These are phyloP conservation scores for Albizia julibrissin DNA, from an alignment of 306 rosid species.

Conservation along the genomic window DNA sequence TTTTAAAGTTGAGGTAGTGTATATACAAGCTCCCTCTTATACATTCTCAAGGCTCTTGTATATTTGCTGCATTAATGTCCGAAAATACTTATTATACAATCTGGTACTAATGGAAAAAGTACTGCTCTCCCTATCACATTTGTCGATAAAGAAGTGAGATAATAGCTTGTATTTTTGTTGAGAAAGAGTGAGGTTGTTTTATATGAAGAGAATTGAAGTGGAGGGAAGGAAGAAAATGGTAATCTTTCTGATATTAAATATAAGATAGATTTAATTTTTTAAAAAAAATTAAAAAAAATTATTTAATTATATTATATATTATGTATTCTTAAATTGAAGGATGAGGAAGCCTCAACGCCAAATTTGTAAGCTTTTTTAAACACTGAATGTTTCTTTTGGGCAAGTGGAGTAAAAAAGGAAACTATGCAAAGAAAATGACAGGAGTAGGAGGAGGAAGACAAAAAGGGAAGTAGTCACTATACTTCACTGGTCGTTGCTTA, in stretches of 20 bases:
- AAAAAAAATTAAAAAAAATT: accelerated
- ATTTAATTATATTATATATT: too few relatives aligned
- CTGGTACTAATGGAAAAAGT: too few relatives aligned
- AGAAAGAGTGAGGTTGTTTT: not conserved
- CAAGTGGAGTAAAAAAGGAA: conserved; percentile 41
- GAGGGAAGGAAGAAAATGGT: not conserved
- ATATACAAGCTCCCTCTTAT: too few relatives aligned
- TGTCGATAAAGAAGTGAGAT: too few relatives aligned
- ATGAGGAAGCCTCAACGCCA: conserved; percentile 40
- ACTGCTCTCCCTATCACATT: too few relatives aligned
- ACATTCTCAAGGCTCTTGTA: too few relatives aligned
- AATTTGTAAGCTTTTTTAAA: conserved; percentile 27
- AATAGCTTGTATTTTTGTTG: not conserved
- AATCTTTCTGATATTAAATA: too few relatives aligned
- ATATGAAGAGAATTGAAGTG: not conserved
- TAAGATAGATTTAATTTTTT: too few relatives aligned
- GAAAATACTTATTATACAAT: too few relatives aligned
- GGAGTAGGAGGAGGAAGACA: conserved; percentile 19
- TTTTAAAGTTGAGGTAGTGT: too few relatives aligned
- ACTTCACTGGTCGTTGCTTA: not conserved
- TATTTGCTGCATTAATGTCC: too few relatives aligned
- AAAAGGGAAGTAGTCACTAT: conserved; percentile 27
- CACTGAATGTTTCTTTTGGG: conserved; percentile 38
- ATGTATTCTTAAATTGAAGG: too few relatives aligned
- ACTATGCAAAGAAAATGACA: conserved; percentile 38